Conservation (phyloP, 768 basidiomycete genomes). For the Tricholoma flavovirens region DNA sequence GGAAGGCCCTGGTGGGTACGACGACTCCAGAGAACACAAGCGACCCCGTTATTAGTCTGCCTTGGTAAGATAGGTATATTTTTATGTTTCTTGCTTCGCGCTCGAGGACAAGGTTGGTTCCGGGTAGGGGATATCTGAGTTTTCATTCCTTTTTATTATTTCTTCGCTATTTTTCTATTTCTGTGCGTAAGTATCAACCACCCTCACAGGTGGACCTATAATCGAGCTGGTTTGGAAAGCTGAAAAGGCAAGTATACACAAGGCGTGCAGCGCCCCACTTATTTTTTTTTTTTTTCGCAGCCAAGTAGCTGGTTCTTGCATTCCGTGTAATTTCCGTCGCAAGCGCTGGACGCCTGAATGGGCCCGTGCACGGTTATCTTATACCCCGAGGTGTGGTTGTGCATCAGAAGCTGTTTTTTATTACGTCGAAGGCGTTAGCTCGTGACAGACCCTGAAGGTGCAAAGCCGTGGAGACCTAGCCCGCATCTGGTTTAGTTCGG, state of each 20-base stretch:
- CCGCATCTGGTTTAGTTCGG: background rate
- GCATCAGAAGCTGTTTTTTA: background rate
- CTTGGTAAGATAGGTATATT: conserved; percentile 13
- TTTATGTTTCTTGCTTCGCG: background rate
- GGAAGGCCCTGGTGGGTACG: conserved; percentile 70
- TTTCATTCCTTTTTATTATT: conserved; percentile 4
- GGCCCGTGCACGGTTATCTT: background rate
- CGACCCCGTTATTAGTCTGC: conserved; percentile 68
- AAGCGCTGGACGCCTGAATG: background rate
- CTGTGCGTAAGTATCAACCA: conserved; percentile 21
- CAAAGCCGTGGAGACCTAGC: too few relatives aligned
- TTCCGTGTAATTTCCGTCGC: background rate
- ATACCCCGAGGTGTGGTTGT: background rate
- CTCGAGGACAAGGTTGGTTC: conserved; percentile 3
- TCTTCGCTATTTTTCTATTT: conserved; percentile 8
- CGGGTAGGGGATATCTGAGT: conserved; percentile 13
- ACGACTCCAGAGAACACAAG: conserved; percentile 70
- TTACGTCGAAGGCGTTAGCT: background rate
- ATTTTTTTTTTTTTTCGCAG: background rate
- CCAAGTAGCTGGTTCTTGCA: background rate
- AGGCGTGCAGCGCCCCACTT: background rate
- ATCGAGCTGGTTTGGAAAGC: conserved; percentile 7
- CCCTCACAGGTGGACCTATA: conserved; percentile 13
- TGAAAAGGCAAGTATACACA: conserved; percentile 7
- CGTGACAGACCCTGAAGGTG: background rate